phyloP scores from a whole-genome alignment of 495 filamentous ascomycete genomes.

The Glarea lozoyensis region DNA sequence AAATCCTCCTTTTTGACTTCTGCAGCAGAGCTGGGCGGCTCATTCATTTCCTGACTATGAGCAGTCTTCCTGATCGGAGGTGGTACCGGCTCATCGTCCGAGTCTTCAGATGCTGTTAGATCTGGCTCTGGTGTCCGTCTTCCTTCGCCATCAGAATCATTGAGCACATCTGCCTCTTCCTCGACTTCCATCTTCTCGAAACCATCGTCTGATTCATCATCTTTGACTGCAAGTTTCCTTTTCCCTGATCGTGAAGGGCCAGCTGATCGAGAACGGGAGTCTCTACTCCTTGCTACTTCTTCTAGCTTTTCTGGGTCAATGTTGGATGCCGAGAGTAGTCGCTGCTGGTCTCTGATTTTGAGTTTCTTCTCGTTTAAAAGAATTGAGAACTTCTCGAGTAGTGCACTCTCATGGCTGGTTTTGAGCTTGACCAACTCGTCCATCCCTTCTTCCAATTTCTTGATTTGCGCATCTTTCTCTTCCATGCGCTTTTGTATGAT shows the following conservation, averaged over 20 bases:
- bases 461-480: conserved; percentile 36
- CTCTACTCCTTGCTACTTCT: conserved; percentile 10
- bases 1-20: conserved; percentile 7
- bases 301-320: conserved; percentile 9
- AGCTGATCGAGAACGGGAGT: conserved; percentile 14
- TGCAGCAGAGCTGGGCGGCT: conserved; percentile 10
- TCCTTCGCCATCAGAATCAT: conserved; percentile 26
- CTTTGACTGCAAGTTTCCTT: conserved; percentile 32
- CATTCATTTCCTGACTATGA: background rate
- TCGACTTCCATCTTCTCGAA: conserved; percentile 57
- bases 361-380: conserved; percentile 82
- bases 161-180: conserved; percentile 13
- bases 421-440: conserved; percentile 59
- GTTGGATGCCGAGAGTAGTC: conserved; percentile 40
- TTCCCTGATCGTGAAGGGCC: conserved; percentile 34
- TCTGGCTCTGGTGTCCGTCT: conserved; percentile 31
- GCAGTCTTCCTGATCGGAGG: conserved; percentile 15
- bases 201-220: conserved; percentile 38
- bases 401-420: conserved; percentile 55
- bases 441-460: conserved; percentile 46
- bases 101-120: conserved; percentile 29
- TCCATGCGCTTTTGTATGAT: conserved; percentile 35
- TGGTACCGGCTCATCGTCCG: conserved; percentile 25
- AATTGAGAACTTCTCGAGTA: conserved; percentile 61
- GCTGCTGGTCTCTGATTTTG: conserved; percentile 80